Conservation (phyloP, 805 yeast species). For the Nakazawaea holstii region DNA sequence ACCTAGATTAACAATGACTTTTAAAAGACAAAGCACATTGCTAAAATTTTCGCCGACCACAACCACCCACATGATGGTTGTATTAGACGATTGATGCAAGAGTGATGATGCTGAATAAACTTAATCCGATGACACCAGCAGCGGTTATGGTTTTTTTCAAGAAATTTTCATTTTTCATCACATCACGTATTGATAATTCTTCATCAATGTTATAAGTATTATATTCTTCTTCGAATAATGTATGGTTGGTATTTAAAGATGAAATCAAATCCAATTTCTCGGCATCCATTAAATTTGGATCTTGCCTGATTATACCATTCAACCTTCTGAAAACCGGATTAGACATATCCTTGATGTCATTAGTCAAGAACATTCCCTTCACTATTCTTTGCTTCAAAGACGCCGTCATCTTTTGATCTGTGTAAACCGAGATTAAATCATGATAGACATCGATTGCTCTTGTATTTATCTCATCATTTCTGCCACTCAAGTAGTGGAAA, state of each 20-base stretch:
- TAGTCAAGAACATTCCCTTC: slow-evolving; percentile 15
- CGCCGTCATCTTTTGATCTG: slow-evolving; percentile 5
- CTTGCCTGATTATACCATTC: slow-evolving; percentile 33
- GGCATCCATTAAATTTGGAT: slow-evolving; percentile 27
- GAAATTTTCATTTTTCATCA: neutral
- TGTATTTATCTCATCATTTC: neutral
- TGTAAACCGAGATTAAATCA: neutral
- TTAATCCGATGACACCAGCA: neutral
- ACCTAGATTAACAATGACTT: slow-evolving; percentile 3
- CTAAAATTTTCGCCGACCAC: slow-evolving; percentile 9
- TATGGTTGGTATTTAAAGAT: neutral
- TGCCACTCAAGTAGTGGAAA: neutral
- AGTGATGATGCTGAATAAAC: neutral
- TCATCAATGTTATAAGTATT: neutral
- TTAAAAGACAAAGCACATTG: neutral
- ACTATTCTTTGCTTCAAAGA: slow-evolving; percentile 2
- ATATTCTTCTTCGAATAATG: neutral
- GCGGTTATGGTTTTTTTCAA: neutral
- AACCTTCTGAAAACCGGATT: slow-evolving; percentile 31
- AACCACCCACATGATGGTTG: slow-evolving; percentile 10
- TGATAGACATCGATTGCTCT: slow-evolving; percentile 6
- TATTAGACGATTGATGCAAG: neutral
- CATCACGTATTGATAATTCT: neutral
- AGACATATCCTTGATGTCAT: slow-evolving; percentile 29
- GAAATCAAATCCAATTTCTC: slow-evolving; percentile 7